Evolutionary conservation across 345 rosid genomes (phyloP), one percentile per base, ranked within the genome.

Genomic region (Lepidium africanum): DNA sequence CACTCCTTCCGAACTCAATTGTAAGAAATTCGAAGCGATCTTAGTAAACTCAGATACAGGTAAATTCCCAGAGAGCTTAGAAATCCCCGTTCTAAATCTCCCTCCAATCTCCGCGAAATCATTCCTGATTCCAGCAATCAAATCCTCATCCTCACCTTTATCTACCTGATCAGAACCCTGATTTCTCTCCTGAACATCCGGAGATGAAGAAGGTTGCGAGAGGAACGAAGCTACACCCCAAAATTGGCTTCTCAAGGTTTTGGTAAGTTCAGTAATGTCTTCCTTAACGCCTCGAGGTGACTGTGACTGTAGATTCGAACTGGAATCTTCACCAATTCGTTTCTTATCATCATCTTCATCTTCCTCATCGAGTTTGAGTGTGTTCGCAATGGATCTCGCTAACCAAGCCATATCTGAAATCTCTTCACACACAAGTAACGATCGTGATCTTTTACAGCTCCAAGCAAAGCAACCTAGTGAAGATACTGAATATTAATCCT

Each of bases 161-260:
- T 78, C 80, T 45, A 13, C n/a, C 9, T 39, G 54, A 32, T 76
- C 72, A 0, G 69, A 60, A 74, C n/a, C 60, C 62, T 25, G 61
- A 58, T 40, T 32, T 58, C 25, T 15, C 71, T 73, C 70, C 56
- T 75, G 38, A 65, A 9, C 43, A 65, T 69, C 76, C 39, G 72
- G 53, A 50, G 68, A 16, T 11, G 70, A 27, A 41, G 57, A 42
- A 35, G 90, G 86, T 16, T 71, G 91, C 38, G 91, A 88, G 10
- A 93, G 88, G 63, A 93, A 87, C 30, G 91, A 82, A 45, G 98
- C 96, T 36, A 90, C 96, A 0, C 94, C 98, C 94, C 96, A 88
- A 9, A 93, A 71, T 60, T 88, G 97, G 14, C 85, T 84, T n/a
- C 86, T 80, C 70, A 93, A 80, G 67, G 96, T 75, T 65, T 88